Evolutionary conservation across 2,329 filamentous ascomycete genomes (phyloP), one percentile per base, ranked within the genome.

Genomic region (Rasamsonia emersonii): DNA sequence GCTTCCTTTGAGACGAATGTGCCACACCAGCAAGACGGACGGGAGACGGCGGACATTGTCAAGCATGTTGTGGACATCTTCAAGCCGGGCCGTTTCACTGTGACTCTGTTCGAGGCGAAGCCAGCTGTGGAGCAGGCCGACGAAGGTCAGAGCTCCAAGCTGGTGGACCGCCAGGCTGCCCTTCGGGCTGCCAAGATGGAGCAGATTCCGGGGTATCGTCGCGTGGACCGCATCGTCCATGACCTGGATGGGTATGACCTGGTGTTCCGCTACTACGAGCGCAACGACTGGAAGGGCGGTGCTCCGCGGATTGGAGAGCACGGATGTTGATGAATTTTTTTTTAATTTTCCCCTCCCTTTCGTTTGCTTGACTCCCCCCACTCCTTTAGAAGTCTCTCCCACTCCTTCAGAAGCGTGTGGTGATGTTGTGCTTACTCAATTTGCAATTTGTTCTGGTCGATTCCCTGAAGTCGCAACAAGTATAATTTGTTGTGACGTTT

Each of bases 1-100:
- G 91, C 91, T 20, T 95, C 86, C 2, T 98, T 98, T 54, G 91
- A 98, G 69, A 96, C 91, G 45, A 98, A 96, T 48, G 89, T 98
- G 3, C 91, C 91, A 2, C 82, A 86, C 16, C 79, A 78, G 4
- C 86, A 94, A 64, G 85, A 77, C 35, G 88, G 88, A 10, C 82
- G 88, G 41, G 82, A 88, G 55, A 95, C 89, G 1, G 77, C 79
- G 16, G 89, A 94, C 43, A 81, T 96, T 38, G 82, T 98, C 40
- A 79, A 94, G 59, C 86, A 95, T 44, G 91, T 96, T 1, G 86
- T 96, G 26, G 73, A 77, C 42, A 98, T 98, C 53, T 98, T 98
- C 75, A 86, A 86, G 56, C 91, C 91, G 0, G 89, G 89, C n/a
- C 82, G 89, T 33, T 98, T 98, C 71, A 94, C 83, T 50, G 85